Evolutionary conservation across 352 stramenopile species (phyloP).

Genomic region (Phytophthora citricola): DNA sequence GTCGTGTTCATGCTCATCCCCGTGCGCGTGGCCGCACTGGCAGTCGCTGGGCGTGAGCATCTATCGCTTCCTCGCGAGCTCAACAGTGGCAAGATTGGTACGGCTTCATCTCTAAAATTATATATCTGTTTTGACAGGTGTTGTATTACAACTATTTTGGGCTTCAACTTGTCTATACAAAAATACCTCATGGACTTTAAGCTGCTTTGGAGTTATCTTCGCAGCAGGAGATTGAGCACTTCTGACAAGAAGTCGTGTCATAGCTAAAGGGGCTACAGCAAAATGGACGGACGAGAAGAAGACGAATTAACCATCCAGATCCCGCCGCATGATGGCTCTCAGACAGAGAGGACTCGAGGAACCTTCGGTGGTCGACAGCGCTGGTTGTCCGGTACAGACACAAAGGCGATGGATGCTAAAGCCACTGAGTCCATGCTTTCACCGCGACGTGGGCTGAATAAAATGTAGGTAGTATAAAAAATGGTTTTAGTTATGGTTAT

Average conservation of each 20-base stretch:
- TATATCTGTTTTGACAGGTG: conserved; percentile 5
- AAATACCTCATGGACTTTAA: not conserved
- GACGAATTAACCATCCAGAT: conserved; percentile 80
- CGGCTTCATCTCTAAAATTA: conserved; percentile 1
- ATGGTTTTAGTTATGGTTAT: not conserved
- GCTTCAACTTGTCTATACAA: conserved; percentile 20
- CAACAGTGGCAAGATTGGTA: not conserved
- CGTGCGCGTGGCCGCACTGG: conserved; percentile 40
- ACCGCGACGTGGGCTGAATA: conserved; percentile 49
- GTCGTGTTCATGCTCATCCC: conserved; percentile 19
- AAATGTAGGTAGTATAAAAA: conserved; percentile 37
- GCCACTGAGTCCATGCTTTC: conserved; percentile 52
- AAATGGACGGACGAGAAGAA: conserved; percentile 63
- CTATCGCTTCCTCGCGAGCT: not conserved
- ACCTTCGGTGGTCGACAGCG: conserved; percentile 78
- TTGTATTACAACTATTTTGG: conserved; percentile 30
- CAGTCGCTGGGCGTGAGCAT: conserved; percentile 44
- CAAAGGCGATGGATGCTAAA: conserved; percentile 47
- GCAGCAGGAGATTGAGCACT: too few species aligned
- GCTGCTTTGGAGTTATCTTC: not conserved
- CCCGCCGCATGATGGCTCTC: conserved; percentile 66
- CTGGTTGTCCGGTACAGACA: conserved; percentile 58
- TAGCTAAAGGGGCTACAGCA: not conserved
- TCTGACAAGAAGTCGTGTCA: too few species aligned
- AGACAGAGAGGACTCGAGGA: conserved; percentile 71